Conservation (phyloP, 2,329 filamentous ascomycete genomes). For the Diaporthe eres region DNA sequence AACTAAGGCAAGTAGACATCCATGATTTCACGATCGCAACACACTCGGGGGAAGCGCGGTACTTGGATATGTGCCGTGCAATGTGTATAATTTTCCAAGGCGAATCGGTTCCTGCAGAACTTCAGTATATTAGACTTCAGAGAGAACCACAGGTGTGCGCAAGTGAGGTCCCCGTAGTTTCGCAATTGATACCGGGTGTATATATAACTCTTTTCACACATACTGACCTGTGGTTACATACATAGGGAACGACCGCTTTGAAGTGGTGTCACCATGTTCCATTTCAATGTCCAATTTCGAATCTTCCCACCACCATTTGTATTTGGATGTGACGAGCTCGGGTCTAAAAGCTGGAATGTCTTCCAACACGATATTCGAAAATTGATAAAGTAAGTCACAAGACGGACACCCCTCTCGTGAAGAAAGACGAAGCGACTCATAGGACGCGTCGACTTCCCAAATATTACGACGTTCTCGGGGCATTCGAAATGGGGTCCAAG, state of each 20-base stretch:
- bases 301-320: neutral
- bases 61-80: neutral
- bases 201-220: no score
- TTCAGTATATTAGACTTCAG: neutral
- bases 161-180: neutral
- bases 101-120: neutral
- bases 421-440: neutral
- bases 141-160: neutral
- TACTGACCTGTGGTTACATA: neutral
- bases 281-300: neutral
- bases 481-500: neutral
- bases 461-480: neutral
- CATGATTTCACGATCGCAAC: neutral
- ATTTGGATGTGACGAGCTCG: neutral
- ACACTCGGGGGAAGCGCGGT: neutral
- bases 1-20: neutral
- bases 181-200: neutral
- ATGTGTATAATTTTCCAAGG: neutral
- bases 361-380: neutral
- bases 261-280: neutral
- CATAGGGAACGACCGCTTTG: neutral
- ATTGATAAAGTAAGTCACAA: neutral
- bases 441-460: neutral
- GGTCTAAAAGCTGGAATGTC: neutral
- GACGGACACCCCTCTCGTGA: neutral